phyloP scores from a whole-genome alignment of 1,139 yeast genomes.

The Kodamaea alishanica region DNA sequence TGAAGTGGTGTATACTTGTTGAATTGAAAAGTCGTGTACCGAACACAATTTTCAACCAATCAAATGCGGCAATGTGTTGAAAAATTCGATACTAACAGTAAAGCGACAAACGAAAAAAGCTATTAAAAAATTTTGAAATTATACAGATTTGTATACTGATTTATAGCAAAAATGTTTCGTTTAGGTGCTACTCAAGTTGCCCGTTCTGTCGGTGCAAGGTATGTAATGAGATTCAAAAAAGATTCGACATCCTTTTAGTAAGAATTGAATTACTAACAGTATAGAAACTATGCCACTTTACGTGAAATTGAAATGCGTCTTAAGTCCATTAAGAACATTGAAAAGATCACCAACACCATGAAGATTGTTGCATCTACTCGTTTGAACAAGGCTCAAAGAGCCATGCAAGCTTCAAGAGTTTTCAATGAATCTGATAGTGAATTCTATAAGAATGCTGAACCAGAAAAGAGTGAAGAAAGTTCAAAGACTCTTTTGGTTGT shows the following conservation, averaged over 20 bases:
- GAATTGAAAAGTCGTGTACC: too few relatives aligned
- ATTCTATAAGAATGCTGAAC: conserved; percentile 79
- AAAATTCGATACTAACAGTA: too few relatives aligned
- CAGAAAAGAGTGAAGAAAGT: conserved; percentile 48
- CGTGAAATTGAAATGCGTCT: conserved; percentile 98
- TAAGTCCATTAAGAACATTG: conserved; percentile 97
- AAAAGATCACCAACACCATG: conserved; percentile 99
- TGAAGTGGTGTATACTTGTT: too few relatives aligned
- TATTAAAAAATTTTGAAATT: too few relatives aligned
- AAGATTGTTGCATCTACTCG: conserved; percentile 98
- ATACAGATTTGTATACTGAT: too few relatives aligned
- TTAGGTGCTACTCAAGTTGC: conserved; percentile 61
- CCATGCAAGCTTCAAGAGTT: conserved; percentile 84
- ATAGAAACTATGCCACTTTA: conserved; percentile 92
- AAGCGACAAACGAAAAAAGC: too few relatives aligned
- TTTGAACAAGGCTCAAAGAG: conserved; percentile 92
- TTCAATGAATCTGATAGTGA: conserved; percentile 79
- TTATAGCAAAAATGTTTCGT: conserved; percentile 49
- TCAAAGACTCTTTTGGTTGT: conserved; percentile 75
- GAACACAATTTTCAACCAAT: too few relatives aligned
- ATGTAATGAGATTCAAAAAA: conserved; percentile 24
- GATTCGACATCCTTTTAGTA: background rate
- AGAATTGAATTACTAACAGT: conserved; percentile 15
- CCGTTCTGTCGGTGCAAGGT: conserved; percentile 59
- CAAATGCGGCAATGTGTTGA: too few relatives aligned